A percentile compares a stretch with the other conserved stretches of the same genome.
phyloP scores from a whole-genome alignment of 495 filamentous ascomycete species.

The Endocarpon pusillum region DNA sequence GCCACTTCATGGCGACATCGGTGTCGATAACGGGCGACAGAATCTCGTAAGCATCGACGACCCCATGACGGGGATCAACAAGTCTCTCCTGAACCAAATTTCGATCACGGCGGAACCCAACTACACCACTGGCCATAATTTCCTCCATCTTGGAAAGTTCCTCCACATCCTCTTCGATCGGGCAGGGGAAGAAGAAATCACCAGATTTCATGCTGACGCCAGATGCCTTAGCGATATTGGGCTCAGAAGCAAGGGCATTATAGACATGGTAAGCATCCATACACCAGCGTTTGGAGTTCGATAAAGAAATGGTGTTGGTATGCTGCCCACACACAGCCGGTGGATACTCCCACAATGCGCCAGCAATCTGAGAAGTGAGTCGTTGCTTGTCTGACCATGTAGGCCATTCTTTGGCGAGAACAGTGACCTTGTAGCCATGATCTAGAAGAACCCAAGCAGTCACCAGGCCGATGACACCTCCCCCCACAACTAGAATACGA shows the following conservation, averaged over 20 bases:
- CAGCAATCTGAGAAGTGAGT: slow-evolving; percentile 33
- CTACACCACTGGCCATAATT: slow-evolving; percentile 12
- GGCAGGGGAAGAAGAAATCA: slow-evolving; percentile 23
- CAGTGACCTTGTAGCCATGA: slow-evolving; percentile 29
- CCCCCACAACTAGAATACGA: slow-evolving; percentile 30
- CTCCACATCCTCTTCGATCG: slow-evolving; percentile 16
- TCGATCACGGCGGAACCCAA: slow-evolving; percentile 21
- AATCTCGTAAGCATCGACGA: slow-evolving; percentile 30
- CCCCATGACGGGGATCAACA: slow-evolving; percentile 21
- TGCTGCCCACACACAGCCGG: slow-evolving; percentile 31
- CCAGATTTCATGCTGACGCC: slow-evolving; percentile 26
- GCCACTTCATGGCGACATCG: slow-evolving; percentile 28
- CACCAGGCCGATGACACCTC: slow-evolving; percentile 26
- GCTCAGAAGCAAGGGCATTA: slow-evolving; percentile 20
- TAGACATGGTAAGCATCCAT: slow-evolving; percentile 28
- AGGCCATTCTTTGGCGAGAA: slow-evolving; percentile 29
- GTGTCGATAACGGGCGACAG: slow-evolving; percentile 33
- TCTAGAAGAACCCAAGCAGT: slow-evolving; percentile 32
- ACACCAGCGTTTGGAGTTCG: slow-evolving; percentile 25
- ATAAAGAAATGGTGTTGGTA: slow-evolving; percentile 21
- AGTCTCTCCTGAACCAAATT: slow-evolving; percentile 20
- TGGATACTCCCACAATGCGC: slow-evolving; percentile 34
- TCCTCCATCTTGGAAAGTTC: slow-evolving; percentile 21
- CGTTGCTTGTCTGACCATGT: slow-evolving; percentile 15
- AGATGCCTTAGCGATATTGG: slow-evolving; percentile 15